Evolutionary conservation across 2,329 filamentous ascomycete genomes (phyloP).

Genomic region (Paecilomyces sp.): DNA sequence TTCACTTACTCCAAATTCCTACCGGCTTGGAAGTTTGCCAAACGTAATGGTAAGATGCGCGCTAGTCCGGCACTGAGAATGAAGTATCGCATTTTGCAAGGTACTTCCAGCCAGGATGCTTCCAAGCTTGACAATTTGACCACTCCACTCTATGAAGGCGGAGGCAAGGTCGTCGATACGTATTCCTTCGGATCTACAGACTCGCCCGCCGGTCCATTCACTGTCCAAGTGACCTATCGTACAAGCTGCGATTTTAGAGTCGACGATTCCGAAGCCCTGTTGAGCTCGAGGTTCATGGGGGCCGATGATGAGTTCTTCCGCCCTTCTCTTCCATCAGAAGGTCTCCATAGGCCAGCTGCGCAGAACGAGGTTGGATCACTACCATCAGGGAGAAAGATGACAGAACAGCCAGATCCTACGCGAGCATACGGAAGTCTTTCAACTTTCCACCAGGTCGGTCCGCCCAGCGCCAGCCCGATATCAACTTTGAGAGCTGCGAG

Average conservation of each 20-base stretch:
- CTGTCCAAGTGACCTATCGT: conserved; percentile 74
- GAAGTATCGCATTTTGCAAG: conserved; percentile 70
- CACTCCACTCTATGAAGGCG: conserved; percentile 60
- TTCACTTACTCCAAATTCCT: conserved; percentile 75
- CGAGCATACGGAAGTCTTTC: conserved; percentile 86
- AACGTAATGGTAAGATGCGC: conserved; percentile 63
- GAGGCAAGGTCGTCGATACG: conserved; percentile 59
- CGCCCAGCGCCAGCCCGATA: conserved; percentile 73
- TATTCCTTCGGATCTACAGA: conserved; percentile 80
- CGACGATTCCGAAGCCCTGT: conserved; percentile 80
- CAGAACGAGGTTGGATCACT: conserved; percentile 64
- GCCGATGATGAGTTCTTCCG: conserved; percentile 81
- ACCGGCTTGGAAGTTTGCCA: conserved; percentile 79
- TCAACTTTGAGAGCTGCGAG: conserved; percentile 69
- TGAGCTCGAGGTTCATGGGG: conserved; percentile 91
- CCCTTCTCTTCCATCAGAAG: conserved; percentile 61
- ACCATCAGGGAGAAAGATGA: conserved; percentile 51
- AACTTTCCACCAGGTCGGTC: conserved; percentile 75
- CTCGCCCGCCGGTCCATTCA: conserved; percentile 77
- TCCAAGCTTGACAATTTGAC: conserved; percentile 61
- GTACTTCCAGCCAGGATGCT: conserved; percentile 42
- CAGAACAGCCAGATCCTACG: conserved; percentile 53
- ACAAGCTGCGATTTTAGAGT: conserved; percentile 85
- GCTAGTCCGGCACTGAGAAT: conserved; percentile 59
- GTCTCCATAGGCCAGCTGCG: conserved; percentile 17